Evolutionary conservation across 305 asterid genomes (phyloP), one percentile per base, ranked within the genome.

Genomic region (Solanum hybrid): DNA sequence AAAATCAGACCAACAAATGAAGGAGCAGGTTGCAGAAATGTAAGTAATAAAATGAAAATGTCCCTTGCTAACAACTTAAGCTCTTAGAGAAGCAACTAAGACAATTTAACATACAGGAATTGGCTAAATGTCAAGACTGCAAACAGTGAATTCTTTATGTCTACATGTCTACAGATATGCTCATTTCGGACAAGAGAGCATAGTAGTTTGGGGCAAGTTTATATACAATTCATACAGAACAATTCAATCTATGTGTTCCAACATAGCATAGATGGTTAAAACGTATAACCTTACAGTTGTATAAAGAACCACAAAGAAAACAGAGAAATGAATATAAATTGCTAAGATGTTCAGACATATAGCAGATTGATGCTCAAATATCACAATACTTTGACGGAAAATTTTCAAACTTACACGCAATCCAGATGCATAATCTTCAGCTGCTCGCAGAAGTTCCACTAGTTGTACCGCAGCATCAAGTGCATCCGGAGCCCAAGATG

Each of bases 401-500:
- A 36, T 32, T 37, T 45, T 87, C 34, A 82, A 90, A 85, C 93
- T 89, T 94, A 98, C 99, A 96, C 98, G 95, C 98, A 97, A 95
- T 89, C 99, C 98, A 79, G 99, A 90, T 92, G 99, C 98, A 93
- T 97, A 97, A 93, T 97, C 99, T 92, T 97, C 99, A 77, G 99
- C 99, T 81, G 99, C 99, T 91, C 98, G 95, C 85, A 97, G 98
- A 89, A 97, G 98, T 93, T 97, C 99, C 92, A 97, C 99, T 61
- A 97, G 96, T 90, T 97, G 99, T 80, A 97, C 99, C 85, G 99
- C 96, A 94, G 99, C 99, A 94, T 97, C 99, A 90, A 97, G 98
- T 87, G 99, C 99, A 93, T 97, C 99, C 4, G 99, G 99, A 83
- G 99, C 99, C 99, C 99, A 97, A 22, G 99, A 97, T 68, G 99